Evolutionary conservation across 306 rosid genomes (phyloP).

Genomic region (Vicia sativa): DNA sequence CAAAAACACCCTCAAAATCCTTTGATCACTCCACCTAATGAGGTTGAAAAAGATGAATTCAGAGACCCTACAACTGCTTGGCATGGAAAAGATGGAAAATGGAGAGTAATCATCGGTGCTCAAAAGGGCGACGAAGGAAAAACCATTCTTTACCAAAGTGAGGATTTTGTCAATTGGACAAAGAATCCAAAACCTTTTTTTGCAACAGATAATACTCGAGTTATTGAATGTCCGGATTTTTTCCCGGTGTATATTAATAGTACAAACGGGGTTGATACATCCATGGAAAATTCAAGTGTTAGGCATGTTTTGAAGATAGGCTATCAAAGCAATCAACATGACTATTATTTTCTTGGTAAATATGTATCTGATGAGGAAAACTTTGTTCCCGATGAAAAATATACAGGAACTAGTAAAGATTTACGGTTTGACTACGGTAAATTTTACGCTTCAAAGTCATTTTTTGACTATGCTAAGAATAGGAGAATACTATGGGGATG

Average conservation of each 20-base stretch:
- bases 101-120: slow-evolving; percentile 60
- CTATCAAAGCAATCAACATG: slow-evolving; percentile 21
- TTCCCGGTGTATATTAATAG: slow-evolving; percentile 49
- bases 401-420: slow-evolving; percentile 42
- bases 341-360: slow-evolving; percentile 55
- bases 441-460: slow-evolving; percentile 63
- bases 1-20: slow-evolving; percentile 56
- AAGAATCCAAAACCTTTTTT: slow-evolving; percentile 44
- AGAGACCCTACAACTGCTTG: slow-evolving; percentile 77
- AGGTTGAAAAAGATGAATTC: slow-evolving; percentile 45
- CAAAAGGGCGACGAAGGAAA: slow-evolving; percentile 49
- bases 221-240: slow-evolving; percentile 65
- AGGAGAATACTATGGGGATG: slow-evolving; percentile 59
- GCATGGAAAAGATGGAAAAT: slow-evolving; percentile 52
- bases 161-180: slow-evolving; percentile 56
- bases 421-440: slow-evolving; percentile 57
- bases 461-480: slow-evolving; percentile 52
- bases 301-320: slow-evolving; percentile 61
- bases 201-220: slow-evolving; percentile 44
- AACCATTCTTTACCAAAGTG: slow-evolving; percentile 47
- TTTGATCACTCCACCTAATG: slow-evolving; percentile 46
- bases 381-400: slow-evolving; percentile 43
- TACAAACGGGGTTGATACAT: slow-evolving; percentile 55
- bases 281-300: slow-evolving; percentile 25
- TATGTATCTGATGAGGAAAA: slow-evolving; percentile 42